Evolutionary conservation across 352 stramenopile species (phyloP).

Genomic region (Pythium plurisporium): DNA sequence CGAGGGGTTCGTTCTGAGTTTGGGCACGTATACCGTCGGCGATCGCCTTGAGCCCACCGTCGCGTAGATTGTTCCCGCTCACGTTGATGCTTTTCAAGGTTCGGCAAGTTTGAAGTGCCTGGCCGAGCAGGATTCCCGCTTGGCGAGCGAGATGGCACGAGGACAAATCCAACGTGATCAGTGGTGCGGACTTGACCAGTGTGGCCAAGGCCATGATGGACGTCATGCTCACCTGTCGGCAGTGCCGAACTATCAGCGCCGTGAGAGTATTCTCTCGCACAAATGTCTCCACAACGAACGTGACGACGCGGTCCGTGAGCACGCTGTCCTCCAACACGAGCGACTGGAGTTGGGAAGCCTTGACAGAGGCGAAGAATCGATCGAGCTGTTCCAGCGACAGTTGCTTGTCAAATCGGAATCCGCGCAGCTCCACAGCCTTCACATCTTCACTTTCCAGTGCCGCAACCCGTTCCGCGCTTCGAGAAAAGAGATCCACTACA

Average conservation of each 20-base stretch:
- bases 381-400: conserved; percentile 26
- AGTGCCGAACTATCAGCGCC: conserved; percentile 22
- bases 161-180: conserved; percentile 44
- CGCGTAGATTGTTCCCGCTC: conserved; percentile 48
- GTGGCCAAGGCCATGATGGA: conserved; percentile 45
- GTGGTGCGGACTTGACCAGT: conserved; percentile 27
- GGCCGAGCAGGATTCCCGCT: conserved; percentile 54
- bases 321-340: conserved; percentile 39
- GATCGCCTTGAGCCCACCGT: conserved; percentile 46
- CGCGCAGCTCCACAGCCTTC: conserved; percentile 3
- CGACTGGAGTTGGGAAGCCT: conserved; percentile 12
- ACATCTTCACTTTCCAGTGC: background rate
- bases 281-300: conserved; percentile 25
- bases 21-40: conserved; percentile 30
- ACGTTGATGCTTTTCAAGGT: conserved; percentile 32
- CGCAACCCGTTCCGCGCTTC: background rate
- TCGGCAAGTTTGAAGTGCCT: conserved; percentile 37
- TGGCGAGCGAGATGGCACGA: conserved; percentile 47
- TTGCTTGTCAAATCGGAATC: conserved; percentile 12
- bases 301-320: conserved; percentile 37
- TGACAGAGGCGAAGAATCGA: conserved; percentile 4
- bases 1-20: conserved; percentile 13
- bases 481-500: background rate
- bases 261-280: conserved; percentile 19
- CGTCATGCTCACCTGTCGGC: conserved; percentile 51